Evolutionary conservation across 2,329 filamentous ascomycete genomes (phyloP), one percentile per base, ranked within the genome.

Genomic region (Cercospora janseana): DNA sequence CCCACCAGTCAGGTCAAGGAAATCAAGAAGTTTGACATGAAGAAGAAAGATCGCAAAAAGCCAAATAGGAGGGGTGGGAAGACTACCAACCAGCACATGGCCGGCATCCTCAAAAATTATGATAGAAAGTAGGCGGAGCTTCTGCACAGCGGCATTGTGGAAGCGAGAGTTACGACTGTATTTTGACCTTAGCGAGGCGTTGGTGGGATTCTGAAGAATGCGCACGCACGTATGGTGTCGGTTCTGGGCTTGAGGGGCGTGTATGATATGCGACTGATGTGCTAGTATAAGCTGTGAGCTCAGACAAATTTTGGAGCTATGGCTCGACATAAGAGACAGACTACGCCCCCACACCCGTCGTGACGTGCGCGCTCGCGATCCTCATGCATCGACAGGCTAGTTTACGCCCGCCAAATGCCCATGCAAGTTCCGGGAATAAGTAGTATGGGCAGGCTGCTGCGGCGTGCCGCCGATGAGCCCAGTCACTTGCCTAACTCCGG

Each of bases 21-120:
- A 45, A 69, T 80, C 48, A 64, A 65, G 45, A 82, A 81, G 62
- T 72, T 75, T 44, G n/a, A 60, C 24, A 53, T 55, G 20, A 46
- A 28, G 15, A 59, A 80, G 60, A 82, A 83, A 60, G 87, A 88
- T 73, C 85, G 86, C 72, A 83, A 84, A 69, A 87, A 88, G 72
- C 88, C 87, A 67, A 76, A 82, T 35, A 81, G 88, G 58, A 79
- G 83, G 52, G 81, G 82, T 32, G 87, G 86, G 58, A 93, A 91
- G 77, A 83, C 86, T 49, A 94, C 88, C 20, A 95, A 95, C 67
- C 83, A 82, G 21, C 90, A 95, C 68, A 94, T 95, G 89, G 78
- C 79, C 60, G 82, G 85, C 57, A 79, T 95, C 52, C 76, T 95
- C 65, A 85, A 89, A 72, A 87, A 92, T 66, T 91, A 82, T 43